A percentile compares a stretch with the other conserved stretches of the same genome.
These are phyloP conservation scores for Ascochyta koolunga DNA, from an alignment of 2,329 filamentous ascomycete species.

Conservation along the genomic window DNA sequence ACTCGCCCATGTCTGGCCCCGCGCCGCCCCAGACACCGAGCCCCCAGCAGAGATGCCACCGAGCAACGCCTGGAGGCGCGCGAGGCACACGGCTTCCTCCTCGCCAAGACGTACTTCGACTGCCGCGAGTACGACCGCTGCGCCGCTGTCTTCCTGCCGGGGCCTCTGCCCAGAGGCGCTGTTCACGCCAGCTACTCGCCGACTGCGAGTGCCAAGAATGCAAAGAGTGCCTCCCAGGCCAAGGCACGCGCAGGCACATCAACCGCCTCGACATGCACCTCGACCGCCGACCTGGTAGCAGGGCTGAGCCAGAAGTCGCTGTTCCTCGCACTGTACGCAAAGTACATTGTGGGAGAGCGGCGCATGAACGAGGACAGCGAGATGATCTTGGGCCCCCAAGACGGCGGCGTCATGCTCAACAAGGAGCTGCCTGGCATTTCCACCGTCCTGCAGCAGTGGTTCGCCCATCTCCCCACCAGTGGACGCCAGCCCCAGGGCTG, in stretches of 20 bases:
- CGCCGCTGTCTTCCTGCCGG: slow-evolving; percentile 85
- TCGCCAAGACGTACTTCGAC: slow-evolving; percentile 94
- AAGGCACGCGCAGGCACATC: slow-evolving; percentile 59
- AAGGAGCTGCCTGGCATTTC: slow-evolving; percentile 81
- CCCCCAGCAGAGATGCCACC: slow-evolving; percentile 65
- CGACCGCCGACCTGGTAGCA: slow-evolving; percentile 46
- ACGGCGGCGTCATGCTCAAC: slow-evolving; percentile 83
- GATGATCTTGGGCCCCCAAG: slow-evolving; percentile 93
- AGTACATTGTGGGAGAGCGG: slow-evolving; percentile 92
- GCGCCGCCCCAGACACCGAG: slow-evolving; percentile 53
- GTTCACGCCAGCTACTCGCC: slow-evolving; percentile 55
- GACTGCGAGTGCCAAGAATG: slow-evolving; percentile 22
- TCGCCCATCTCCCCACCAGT: slow-evolving; percentile 66
- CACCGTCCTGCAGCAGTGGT: slow-evolving; percentile 80
- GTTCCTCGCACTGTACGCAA: slow-evolving; percentile 90
- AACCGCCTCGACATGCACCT: slow-evolving; percentile 41
- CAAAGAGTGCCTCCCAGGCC: slow-evolving; percentile 59
- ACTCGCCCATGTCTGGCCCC: slow-evolving; percentile 63
- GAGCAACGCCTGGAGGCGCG: slow-evolving; percentile 78
- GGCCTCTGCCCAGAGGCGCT: slow-evolving; percentile 73
- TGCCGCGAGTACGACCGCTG: slow-evolving; percentile 95
- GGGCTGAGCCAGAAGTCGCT: slow-evolving; percentile 85
- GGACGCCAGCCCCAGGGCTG: slow-evolving; percentile 79
- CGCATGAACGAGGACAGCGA: slow-evolving; percentile 95
- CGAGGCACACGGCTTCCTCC: slow-evolving; percentile 81